phyloP scores from a whole-genome alignment of 331 rosid genomes.

The Rhamnella rubrinervis region DNA sequence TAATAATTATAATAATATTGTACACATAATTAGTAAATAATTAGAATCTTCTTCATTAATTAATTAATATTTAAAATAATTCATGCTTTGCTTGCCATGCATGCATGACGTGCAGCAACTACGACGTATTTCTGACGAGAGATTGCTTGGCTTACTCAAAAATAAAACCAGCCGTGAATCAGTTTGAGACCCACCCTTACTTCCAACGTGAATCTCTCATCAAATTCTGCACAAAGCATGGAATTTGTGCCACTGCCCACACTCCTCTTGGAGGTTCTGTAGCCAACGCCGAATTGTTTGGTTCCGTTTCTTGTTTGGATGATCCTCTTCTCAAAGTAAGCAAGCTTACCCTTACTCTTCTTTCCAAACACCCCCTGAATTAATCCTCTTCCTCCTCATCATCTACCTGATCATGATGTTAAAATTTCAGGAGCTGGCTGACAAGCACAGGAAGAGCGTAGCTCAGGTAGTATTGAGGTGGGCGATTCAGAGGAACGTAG shows the following conservation, averaged over 20 bases:
- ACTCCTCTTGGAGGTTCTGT: constrained; percentile 91
- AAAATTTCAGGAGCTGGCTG: constrained; percentile 49
- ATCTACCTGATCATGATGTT: constrained; percentile 7
- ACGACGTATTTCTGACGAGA: constrained; percentile 76
- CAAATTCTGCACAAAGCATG: constrained; percentile 84
- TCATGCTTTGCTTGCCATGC: too few species aligned
- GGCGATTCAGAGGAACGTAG: constrained; percentile 67
- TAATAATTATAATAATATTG: too few species aligned
- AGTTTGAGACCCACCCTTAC: constrained; percentile 87
- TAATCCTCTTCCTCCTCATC: too few species aligned
- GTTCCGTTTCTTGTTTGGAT: constrained; percentile 71
- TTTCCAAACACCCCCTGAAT: too few species aligned
- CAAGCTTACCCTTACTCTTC: too few species aligned
- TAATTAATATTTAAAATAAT: too few species aligned
- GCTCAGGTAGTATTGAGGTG: constrained; percentile 84
- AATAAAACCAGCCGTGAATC: constrained; percentile 92
- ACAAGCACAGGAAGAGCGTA: constrained; percentile 56
- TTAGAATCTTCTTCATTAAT: too few species aligned
- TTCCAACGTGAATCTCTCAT: constrained; percentile 85
- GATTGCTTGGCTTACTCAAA: constrained; percentile 87
- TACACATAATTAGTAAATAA: too few species aligned
- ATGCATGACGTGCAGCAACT: constrained; percentile 58
- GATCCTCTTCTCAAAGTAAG: constrained; percentile 73
- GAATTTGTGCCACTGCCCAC: constrained; percentile 81
- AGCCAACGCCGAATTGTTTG: constrained; percentile 78